phyloP scores from a whole-genome alignment of 257 asterid species.

The Ballota nigra region DNA sequence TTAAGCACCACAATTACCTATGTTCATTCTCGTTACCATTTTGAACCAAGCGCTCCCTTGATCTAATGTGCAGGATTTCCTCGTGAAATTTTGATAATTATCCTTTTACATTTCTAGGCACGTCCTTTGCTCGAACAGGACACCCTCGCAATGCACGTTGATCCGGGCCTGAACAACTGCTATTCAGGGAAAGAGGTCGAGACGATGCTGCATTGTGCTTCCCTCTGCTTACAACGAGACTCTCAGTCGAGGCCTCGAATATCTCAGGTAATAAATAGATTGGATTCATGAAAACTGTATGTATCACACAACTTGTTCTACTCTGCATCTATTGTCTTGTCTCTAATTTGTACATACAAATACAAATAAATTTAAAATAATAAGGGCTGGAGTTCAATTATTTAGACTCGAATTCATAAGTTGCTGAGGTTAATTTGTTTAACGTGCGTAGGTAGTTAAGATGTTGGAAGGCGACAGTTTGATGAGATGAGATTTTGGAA shows the following conservation, averaged over 20 bases:
- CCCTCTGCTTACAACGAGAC: slow-evolving; percentile 62
- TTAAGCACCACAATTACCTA: no score
- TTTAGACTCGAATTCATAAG: not conserved
- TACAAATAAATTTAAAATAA: not conserved
- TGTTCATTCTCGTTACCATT: no score
- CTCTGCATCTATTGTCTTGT: not conserved
- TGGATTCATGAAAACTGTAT: not conserved
- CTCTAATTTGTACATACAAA: no score
- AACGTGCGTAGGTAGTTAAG: slow-evolving; percentile 49
- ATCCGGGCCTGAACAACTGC: slow-evolving; percentile 49
- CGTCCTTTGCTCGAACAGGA: slow-evolving; percentile 66
- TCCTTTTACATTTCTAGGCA: no score
- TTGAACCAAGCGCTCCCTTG: no score
- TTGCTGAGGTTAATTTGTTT: not conserved
- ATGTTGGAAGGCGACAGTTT: slow-evolving; percentile 60
- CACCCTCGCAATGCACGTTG: slow-evolving; percentile 45
- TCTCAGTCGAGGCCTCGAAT: slow-evolving; percentile 76
- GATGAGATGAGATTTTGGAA: slow-evolving; percentile 17
- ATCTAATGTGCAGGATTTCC: not conserved
- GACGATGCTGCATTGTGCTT: slow-evolving; percentile 61
- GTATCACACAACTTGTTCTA: no score
- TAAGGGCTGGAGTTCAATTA: not conserved
- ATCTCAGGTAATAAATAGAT: slow-evolving; percentile 65
- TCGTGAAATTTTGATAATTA: no score
- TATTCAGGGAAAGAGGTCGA: slow-evolving; percentile 57